These are phyloP conservation scores for Thermothelomyces thermophilus DNA, from an alignment of 2,329 filamentous ascomycete genomes.

Conservation along the genomic window DNA sequence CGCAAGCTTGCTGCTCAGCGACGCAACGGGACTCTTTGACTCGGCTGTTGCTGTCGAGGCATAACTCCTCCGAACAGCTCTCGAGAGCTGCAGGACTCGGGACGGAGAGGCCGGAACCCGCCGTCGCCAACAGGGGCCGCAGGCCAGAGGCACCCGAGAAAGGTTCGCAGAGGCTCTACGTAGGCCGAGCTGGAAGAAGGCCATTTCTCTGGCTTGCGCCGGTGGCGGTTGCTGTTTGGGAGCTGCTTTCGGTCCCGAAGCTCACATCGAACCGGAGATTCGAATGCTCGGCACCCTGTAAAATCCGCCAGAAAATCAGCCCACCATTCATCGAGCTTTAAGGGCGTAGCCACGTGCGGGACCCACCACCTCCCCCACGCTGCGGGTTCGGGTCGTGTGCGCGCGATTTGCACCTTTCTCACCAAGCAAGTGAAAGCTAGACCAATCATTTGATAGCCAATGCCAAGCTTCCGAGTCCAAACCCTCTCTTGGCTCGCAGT, in stretches of 20 bases:
- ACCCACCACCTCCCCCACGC: too few relatives aligned
- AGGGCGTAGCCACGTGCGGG: too few relatives aligned
- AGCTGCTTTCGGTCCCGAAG: constrained; percentile 3
- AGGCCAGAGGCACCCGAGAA: constrained; percentile 35
- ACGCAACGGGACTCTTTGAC: constrained; percentile 26
- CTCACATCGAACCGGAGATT: constrained; percentile 9
- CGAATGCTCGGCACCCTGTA: too few relatives aligned
- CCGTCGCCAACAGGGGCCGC: constrained; percentile 39
- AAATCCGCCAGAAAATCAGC: too few relatives aligned
- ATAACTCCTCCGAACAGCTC: constrained; percentile 33
- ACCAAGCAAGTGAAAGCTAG: too few relatives aligned
- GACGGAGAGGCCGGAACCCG: constrained; percentile 22
- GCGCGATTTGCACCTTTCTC: too few relatives aligned
- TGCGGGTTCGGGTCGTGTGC: too few relatives aligned
- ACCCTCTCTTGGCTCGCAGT: too few relatives aligned
- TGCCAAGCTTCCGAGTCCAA: too few relatives aligned
- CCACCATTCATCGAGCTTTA: too few relatives aligned
- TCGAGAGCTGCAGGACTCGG: constrained; percentile 15
- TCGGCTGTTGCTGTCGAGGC: constrained; percentile 28
- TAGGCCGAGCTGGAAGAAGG: constrained; percentile 27
- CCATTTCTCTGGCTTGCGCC: constrained; percentile 23
- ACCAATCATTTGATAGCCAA: too few relatives aligned
- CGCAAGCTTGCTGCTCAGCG: constrained; percentile 14
- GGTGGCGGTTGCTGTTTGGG: constrained; percentile 12
- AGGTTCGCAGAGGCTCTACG: constrained; percentile 25